These are phyloP conservation scores for Scutellaria barbata DNA, from an alignment of 257 asterid species.

Conservation along the genomic window DNA sequence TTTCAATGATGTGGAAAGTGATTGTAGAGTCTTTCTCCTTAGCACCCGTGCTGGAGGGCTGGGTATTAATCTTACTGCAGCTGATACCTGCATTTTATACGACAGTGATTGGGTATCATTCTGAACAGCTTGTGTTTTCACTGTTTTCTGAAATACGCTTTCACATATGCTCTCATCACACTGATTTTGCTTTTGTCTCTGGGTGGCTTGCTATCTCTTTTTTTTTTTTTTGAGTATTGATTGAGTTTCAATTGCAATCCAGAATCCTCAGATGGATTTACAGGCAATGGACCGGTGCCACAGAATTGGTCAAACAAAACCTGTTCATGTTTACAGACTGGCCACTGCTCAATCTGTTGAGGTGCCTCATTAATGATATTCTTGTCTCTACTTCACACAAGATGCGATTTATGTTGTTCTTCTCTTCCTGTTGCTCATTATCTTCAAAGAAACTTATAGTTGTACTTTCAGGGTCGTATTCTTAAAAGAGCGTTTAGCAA, in stretches of 20 bases:
- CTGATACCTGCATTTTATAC: conserved; percentile 95
- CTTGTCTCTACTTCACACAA: conserved; percentile 3
- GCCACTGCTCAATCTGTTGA: conserved; percentile 94
- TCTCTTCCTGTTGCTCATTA: background rate
- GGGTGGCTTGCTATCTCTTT: background rate
- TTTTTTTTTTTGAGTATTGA: conserved; percentile 12
- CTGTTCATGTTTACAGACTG: conserved; percentile 97
- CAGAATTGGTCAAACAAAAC: conserved; percentile 98
- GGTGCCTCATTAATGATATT: conserved; percentile 45
- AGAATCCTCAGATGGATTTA: conserved; percentile 99
- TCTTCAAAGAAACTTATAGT: background rate
- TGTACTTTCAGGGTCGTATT: conserved; percentile 72
- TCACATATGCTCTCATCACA: background rate
- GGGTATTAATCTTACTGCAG: conserved; percentile 97
- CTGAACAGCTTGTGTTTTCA: conserved; percentile 27
- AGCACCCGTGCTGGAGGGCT: conserved; percentile 99
- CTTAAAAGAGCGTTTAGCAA: conserved; percentile 95
- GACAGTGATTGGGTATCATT: conserved; percentile 96
- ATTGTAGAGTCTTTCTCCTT: conserved; percentile 76
- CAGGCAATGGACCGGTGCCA: conserved; percentile 99
- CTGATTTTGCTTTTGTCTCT: conserved; percentile 2
- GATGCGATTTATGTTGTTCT: background rate
- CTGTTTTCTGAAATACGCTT: conserved; percentile 8
- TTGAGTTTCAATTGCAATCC: conserved; percentile 39
- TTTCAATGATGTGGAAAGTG: conserved; percentile 74